A percentile compares a stretch with the other conserved stretches of the same genome.
Evolutionary conservation across 495 filamentous ascomycete species (phyloP).

Genomic region (Penicillium soppii): DNA sequence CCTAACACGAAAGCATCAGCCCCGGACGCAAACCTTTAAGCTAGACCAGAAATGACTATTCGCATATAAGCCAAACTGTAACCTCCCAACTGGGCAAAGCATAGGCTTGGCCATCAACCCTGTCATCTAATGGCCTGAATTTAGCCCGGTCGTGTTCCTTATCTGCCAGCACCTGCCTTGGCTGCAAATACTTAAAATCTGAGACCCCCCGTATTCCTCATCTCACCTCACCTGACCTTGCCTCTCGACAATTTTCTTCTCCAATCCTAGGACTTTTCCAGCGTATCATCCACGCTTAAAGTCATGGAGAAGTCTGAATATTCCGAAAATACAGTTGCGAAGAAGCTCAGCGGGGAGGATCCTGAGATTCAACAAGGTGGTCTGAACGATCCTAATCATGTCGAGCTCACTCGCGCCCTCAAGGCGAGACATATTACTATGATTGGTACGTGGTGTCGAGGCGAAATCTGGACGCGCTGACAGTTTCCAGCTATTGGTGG

Average conservation of each 20-base stretch:
- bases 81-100: too few relatives aligned
- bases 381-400: constrained; percentile 27
- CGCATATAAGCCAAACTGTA: too few relatives aligned
- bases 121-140: too few relatives aligned
- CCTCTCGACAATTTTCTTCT: not conserved
- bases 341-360: constrained; percentile 25
- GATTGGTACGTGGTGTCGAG: constrained; percentile 52
- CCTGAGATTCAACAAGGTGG: constrained; percentile 24
- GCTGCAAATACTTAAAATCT: too few relatives aligned
- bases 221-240: not conserved
- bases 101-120: too few relatives aligned
- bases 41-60: too few relatives aligned
- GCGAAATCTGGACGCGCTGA: not conserved
- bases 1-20: too few relatives aligned
- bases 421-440: constrained; percentile 79
- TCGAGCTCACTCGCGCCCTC: constrained; percentile 63
- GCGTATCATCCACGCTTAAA: not conserved
- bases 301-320: constrained; percentile 15
- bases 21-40: too few relatives aligned
- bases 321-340: constrained; percentile 4
- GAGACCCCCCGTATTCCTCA: too few relatives aligned
- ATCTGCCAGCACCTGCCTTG: too few relatives aligned
- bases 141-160: too few relatives aligned
- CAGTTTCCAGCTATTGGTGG: constrained; percentile 68
- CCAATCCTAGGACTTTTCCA: not conserved